Percentiles rank a stretch among this genome's conserved stretches.
Evolutionary conservation across 2,329 filamentous ascomycete species (phyloP).

Genomic region (Lachnellula occidentalis): DNA sequence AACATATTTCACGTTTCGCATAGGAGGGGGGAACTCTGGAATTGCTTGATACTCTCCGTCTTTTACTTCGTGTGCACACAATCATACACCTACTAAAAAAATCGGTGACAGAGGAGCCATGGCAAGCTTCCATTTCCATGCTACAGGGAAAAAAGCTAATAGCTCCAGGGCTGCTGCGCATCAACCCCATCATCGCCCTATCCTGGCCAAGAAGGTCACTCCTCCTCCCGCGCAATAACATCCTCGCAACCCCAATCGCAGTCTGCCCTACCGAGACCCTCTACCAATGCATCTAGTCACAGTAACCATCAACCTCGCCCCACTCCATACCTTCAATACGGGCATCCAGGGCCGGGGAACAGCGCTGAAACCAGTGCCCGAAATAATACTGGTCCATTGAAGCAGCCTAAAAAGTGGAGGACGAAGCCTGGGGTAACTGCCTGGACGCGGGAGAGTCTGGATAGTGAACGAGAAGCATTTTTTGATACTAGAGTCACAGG

Average conservation of each 20-base stretch:
- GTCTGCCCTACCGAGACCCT: constrained; percentile 19
- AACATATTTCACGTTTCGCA: neutral
- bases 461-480: constrained; percentile 71
- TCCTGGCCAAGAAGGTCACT: constrained; percentile 13
- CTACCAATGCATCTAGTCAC: constrained; percentile 16
- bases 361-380: constrained; percentile 45
- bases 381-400: neutral
- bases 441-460: constrained; percentile 67
- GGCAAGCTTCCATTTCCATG: neutral
- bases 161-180: constrained; percentile 5
- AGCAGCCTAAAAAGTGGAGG: neutral
- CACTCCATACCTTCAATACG: constrained; percentile 60
- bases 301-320: constrained; percentile 2
- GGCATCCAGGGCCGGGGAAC: constrained; percentile 61
- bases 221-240: constrained; percentile 49
- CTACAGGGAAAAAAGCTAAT: neutral
- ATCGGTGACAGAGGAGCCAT: neutral
- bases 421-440: constrained; percentile 9
- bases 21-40: neutral
- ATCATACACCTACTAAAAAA: neutral
- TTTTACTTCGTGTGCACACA: no score
- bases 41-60: neutral
- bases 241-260: constrained; percentile 23
- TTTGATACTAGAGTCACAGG: constrained; percentile 87
- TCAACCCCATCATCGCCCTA: constrained; percentile 10